Evolutionary conservation across 1,284 basidiomycete species (phyloP).

Genomic region (Abortiporus biennis): DNA sequence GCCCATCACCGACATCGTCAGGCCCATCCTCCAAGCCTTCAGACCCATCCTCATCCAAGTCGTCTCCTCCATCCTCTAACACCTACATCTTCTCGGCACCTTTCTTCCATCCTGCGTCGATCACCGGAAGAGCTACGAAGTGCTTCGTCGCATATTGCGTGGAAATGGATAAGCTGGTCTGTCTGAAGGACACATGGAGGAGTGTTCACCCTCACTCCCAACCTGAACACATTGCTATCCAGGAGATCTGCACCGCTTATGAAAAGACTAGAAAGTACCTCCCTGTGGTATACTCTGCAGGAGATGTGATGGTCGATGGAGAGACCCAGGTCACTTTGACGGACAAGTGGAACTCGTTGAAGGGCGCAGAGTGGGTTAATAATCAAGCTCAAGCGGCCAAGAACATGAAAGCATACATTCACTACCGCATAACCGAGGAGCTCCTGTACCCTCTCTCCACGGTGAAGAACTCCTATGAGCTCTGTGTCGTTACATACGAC

Average conservation of each 20-base stretch:
- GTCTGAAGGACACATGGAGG: not conserved
- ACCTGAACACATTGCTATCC: not conserved
- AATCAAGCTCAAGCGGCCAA: not conserved
- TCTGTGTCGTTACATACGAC: not conserved
- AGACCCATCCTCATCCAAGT: too few relatives aligned
- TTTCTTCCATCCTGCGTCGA: not conserved
- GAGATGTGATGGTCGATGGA: not conserved
- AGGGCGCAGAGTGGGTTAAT: not conserved
- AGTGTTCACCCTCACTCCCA: not conserved
- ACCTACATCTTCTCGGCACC: not conserved
- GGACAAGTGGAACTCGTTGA: not conserved
- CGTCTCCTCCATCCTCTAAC: too few relatives aligned
- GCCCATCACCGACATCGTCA: too few relatives aligned
- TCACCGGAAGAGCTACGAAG: not conserved
- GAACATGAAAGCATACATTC: not conserved
- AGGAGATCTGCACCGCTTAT: not conserved
- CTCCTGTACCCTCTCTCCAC: not conserved
- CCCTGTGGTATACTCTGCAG: not conserved
- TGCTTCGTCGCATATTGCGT: not conserved
- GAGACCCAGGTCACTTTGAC: not conserved
- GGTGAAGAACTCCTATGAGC: not conserved
- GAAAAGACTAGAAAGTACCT: not conserved
- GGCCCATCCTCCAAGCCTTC: too few relatives aligned
- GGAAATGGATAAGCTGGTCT: not conserved
- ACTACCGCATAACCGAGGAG: not conserved